Conservation (phyloP, 768 basidiomycete species). For the Boletus rubropictus region DNA sequence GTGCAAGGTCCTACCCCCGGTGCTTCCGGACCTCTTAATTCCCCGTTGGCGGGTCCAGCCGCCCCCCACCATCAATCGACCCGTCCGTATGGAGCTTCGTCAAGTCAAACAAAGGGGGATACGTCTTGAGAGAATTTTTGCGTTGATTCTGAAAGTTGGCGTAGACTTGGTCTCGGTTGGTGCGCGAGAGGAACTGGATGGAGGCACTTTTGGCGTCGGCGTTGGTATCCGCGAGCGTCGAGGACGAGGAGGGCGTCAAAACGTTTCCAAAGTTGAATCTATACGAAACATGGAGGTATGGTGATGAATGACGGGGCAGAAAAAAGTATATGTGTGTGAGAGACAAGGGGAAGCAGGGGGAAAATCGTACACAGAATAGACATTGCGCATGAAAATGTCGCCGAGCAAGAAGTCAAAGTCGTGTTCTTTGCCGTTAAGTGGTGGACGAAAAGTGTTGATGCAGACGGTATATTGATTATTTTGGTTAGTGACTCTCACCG, state of each 20-base stretch:
- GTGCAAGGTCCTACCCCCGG: background rate
- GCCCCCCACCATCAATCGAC: conserved; percentile 16
- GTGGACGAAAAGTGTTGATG: conserved; percentile 29
- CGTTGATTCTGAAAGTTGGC: conserved; percentile 20
- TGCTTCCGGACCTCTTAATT: background rate
- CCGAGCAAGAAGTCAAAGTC: conserved; percentile 40
- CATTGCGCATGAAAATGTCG: conserved; percentile 42
- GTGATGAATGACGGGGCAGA: background rate
- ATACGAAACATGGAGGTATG: background rate
- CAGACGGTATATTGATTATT: conserved; percentile 37
- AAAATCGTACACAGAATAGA: conserved; percentile 37
- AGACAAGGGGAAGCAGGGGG: too few species aligned
- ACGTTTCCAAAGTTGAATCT: conserved; percentile 42
- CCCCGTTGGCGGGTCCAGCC: conserved; percentile 11
- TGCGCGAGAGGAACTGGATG: conserved; percentile 38
- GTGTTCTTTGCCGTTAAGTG: conserved; percentile 19
- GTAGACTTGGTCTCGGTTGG: conserved; percentile 32
- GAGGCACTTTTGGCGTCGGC: conserved; percentile 24
- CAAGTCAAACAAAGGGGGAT: conserved; percentile 23
- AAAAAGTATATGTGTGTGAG: too few species aligned
- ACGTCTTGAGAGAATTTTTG: conserved; percentile 11
- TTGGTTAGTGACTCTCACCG: conserved; percentile 20
- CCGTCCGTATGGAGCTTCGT: conserved; percentile 18
- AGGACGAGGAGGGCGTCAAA: background rate
- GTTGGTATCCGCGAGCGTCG: too few species aligned